Percentiles rank a stretch among this genome's conserved stretches.
phyloP scores from a whole-genome alignment of 257 asterid genomes.

The Mentha longifolia region DNA sequence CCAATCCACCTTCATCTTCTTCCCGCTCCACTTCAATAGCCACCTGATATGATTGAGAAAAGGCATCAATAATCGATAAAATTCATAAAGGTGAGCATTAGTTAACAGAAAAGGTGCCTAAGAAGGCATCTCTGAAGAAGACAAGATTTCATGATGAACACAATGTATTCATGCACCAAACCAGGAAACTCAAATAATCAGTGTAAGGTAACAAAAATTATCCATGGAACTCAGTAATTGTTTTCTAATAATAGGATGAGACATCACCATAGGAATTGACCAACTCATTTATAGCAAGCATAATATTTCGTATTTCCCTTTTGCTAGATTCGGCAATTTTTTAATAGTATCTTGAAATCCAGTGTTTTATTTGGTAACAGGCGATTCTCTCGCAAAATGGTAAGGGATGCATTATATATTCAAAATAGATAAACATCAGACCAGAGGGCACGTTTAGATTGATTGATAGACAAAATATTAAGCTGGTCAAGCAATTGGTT shows the following conservation, averaged over 20 bases:
- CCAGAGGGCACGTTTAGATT: not conserved
- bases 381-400: constrained; percentile 5
- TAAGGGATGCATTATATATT: constrained; percentile 18
- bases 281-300: constrained; percentile 14
- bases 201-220: not conserved
- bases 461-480: not conserved
- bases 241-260: not conserved
- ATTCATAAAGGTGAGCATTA: constrained; percentile 25
- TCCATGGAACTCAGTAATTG: constrained; percentile 9
- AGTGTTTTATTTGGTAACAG: not conserved
- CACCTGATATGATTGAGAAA: constrained; percentile 53
- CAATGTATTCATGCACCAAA: constrained; percentile 18
- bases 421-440: constrained; percentile 6
- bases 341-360: constrained; percentile 1
- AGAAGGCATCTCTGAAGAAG: constrained; percentile 25
- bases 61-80: constrained; percentile 22
- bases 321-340: not conserved
- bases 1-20: constrained; percentile 98
- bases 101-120: constrained; percentile 2
- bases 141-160: constrained; percentile 12
- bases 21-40: constrained; percentile 96
- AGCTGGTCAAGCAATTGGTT: constrained; percentile 2
- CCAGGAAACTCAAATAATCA: not conserved
- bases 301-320: constrained; percentile 8
- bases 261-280: constrained; percentile 5